phyloP scores from a whole-genome alignment of 192 early-diverging fungal genomes.

The Coemansia sp. region DNA sequence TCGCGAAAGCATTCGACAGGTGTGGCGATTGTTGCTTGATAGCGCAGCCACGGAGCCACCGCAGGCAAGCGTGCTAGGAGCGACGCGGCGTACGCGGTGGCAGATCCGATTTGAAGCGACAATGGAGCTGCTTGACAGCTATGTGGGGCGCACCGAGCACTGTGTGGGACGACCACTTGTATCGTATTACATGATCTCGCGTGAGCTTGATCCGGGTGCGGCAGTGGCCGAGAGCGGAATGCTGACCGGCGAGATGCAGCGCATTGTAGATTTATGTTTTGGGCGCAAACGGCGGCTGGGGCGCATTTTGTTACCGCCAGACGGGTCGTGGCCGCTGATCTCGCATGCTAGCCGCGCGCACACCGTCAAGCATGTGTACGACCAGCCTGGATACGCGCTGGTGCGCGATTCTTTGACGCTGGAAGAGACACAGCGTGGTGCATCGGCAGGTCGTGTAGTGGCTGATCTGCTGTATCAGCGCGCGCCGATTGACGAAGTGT shows the following conservation, averaged over 20 bases:
- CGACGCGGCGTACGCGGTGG: constrained; percentile 51
- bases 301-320: constrained; percentile 54
- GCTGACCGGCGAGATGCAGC: constrained; percentile 45
- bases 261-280: constrained; percentile 51
- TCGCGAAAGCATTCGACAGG: constrained; percentile 41
- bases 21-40: constrained; percentile 50
- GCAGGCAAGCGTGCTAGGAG: constrained; percentile 35
- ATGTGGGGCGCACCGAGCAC: constrained; percentile 42
- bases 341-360: constrained; percentile 59
- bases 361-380: constrained; percentile 43
- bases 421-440: constrained; percentile 53
- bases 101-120: constrained; percentile 55
- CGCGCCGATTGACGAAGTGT: constrained; percentile 71
- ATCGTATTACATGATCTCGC: constrained; percentile 47
- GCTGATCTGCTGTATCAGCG: constrained; percentile 71
- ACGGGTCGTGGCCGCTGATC: constrained; percentile 76
- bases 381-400: constrained; percentile 57
- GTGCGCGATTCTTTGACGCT: constrained; percentile 64
- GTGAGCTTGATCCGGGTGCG: constrained; percentile 49
- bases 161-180: constrained; percentile 43
- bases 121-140: constrained; percentile 51
- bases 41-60: constrained; percentile 39
- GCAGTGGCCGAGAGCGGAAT: constrained; percentile 49
- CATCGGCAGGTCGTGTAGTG: constrained; percentile 59
- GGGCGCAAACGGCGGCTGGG: constrained; percentile 51